Evolutionary conservation across 1,139 yeast genomes (phyloP).

Genomic region (Kodamaea arcana): DNA sequence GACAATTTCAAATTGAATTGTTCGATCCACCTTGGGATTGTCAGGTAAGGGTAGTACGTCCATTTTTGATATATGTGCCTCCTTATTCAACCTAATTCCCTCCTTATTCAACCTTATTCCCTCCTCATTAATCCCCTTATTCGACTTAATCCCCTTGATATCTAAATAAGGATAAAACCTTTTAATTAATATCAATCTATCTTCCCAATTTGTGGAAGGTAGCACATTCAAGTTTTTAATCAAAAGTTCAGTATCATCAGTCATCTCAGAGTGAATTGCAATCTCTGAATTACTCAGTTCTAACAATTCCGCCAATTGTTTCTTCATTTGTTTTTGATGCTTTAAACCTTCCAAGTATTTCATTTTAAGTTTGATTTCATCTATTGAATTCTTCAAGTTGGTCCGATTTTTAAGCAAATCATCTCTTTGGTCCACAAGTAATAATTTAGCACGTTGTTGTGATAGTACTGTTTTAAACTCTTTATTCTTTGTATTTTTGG

Average conservation of each 20-base stretch:
- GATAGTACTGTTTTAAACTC: neutral
- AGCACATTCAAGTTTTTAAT: conserved; percentile 27
- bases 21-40: conserved; percentile 15
- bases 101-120: neutral
- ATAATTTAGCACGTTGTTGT: conserved; percentile 20
- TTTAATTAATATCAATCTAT: conserved; percentile 24
- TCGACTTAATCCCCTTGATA: conserved; percentile 16
- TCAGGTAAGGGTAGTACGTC: too few species aligned
- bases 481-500: neutral
- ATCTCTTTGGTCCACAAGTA: conserved; percentile 18
- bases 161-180: conserved; percentile 27
- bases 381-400: conserved; percentile 16
- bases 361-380: conserved; percentile 17
- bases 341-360: conserved; percentile 16
- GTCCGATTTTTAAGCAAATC: conserved; percentile 20
- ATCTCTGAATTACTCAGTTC: conserved; percentile 19
- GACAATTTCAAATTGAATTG: conserved; percentile 18
- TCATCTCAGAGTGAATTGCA: neutral
- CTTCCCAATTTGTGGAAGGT: conserved; percentile 36
- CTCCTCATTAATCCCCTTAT: conserved; percentile 10
- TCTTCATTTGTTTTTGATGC: conserved; percentile 13
- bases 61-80: too few species aligned
- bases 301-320: conserved; percentile 19
- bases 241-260: conserved; percentile 1
- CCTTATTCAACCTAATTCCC: neutral